Conservation (phyloP, 441 rosid species). For the Arabidopsis lyrata region DNA sequence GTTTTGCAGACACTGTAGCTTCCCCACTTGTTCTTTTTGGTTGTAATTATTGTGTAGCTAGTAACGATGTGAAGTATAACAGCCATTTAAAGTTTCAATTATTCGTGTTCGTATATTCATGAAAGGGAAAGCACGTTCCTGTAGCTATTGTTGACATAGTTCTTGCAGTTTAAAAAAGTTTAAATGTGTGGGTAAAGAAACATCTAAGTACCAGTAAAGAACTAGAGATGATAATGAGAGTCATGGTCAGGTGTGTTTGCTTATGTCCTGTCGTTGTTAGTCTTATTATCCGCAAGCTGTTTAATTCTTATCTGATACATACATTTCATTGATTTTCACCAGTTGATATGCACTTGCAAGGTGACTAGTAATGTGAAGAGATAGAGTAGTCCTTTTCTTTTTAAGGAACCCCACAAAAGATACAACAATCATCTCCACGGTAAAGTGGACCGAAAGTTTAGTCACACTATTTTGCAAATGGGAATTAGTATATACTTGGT, state of each 20-base stretch:
- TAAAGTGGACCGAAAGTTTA: conserved; percentile 43
- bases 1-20: conserved; percentile 33
- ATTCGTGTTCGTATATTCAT: conserved; percentile 9
- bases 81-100: conserved; percentile 35
- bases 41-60: conserved; percentile 36
- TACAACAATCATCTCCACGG: conserved; percentile 42
- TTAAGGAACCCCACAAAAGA: conserved; percentile 47
- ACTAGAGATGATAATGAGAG: conserved; percentile 32
- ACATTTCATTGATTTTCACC: conserved; percentile 29
- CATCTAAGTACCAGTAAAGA: conserved; percentile 27
- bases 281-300: conserved; percentile 39
- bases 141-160: conserved; percentile 36
- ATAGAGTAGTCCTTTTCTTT: conserved; percentile 35
- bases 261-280: conserved; percentile 44
- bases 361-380: conserved; percentile 33
- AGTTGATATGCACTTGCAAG: conserved; percentile 39
- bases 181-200: conserved; percentile 25
- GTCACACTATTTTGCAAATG: conserved; percentile 34
- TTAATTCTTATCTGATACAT: conserved; percentile 36
- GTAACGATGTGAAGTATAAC: conserved; percentile 40
- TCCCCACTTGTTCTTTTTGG: conserved; percentile 25
- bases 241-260: conserved; percentile 34
- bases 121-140: conserved; percentile 39
- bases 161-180: conserved; percentile 32
- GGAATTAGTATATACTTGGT: conserved; percentile 34